Conservation (phyloP, 345 rosid species). For the Rhodamnia rubescens region DNA sequence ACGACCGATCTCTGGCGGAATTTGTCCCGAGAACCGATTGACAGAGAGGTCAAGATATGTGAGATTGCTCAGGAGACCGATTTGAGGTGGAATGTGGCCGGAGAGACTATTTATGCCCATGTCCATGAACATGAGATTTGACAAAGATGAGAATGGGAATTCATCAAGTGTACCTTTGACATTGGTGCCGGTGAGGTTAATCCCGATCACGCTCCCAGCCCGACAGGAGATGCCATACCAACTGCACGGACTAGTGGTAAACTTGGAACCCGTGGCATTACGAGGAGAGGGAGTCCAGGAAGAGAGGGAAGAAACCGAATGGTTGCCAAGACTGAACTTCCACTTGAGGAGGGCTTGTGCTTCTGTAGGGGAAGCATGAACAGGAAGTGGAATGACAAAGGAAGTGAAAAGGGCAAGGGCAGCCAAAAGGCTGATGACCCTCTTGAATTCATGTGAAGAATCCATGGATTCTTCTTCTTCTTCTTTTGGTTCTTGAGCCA, state of each 20-base stretch:
- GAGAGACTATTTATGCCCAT: too few relatives aligned
- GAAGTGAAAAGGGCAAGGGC: background rate
- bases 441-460: background rate
- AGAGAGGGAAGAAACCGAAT: background rate
- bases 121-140: too few relatives aligned
- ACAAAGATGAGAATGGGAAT: too few relatives aligned
- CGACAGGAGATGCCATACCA: conserved; percentile 15
- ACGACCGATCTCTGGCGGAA: too few relatives aligned
- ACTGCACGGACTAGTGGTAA: background rate
- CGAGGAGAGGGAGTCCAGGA: conserved; percentile 2
- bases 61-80: too few relatives aligned
- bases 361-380: background rate
- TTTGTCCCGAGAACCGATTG: too few relatives aligned
- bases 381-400: background rate
- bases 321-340: conserved; percentile 7
- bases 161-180: conserved; percentile 5
- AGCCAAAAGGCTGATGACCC: background rate
- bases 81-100: too few relatives aligned
- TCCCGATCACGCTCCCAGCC: background rate
- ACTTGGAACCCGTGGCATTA: background rate
- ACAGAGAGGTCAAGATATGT: too few relatives aligned
- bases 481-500: background rate
- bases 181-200: conserved; percentile 3
- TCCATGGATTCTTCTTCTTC: background rate
- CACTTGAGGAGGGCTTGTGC: conserved; percentile 9